Evolutionary conservation across 2,329 filamentous ascomycete species (phyloP).

Genomic region (Claviceps pusilla): DNA sequence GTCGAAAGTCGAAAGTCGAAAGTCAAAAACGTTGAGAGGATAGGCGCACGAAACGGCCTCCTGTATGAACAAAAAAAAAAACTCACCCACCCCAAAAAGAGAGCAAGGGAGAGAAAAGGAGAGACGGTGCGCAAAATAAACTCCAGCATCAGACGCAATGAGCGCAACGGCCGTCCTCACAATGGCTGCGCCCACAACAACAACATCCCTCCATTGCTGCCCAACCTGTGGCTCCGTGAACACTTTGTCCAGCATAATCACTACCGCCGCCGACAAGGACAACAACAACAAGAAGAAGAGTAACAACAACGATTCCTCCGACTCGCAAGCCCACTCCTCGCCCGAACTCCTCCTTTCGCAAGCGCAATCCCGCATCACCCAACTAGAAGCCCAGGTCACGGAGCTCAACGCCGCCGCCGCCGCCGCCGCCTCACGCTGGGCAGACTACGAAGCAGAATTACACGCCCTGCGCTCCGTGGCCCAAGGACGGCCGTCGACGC

Average conservation of each 20-base stretch:
- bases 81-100: too few species aligned
- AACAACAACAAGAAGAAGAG: neutral
- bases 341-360: slow-evolving; percentile 27
- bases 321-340: neutral
- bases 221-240: slow-evolving; percentile 32
- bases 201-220: slow-evolving; percentile 25
- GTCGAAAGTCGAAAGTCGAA: too few species aligned
- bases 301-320: slow-evolving; percentile 11
- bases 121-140: neutral
- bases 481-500: slow-evolving; percentile 10
- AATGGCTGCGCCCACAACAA: slow-evolving; percentile 14
- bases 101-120: neutral
- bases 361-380: slow-evolving; percentile 46
- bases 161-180: slow-evolving; percentile 15
- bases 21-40: too few species aligned
- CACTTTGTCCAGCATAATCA: slow-evolving; percentile 14
- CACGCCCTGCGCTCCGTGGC: slow-evolving; percentile 35
- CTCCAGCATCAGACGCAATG: slow-evolving; percentile 9
- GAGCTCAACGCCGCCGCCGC: slow-evolving; percentile 57
- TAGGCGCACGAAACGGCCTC: too few species aligned
- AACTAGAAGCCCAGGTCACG: slow-evolving; percentile 57
- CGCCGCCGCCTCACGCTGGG: slow-evolving; percentile 48
- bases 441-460: slow-evolving; percentile 71
- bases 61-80: neutral
- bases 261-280: neutral